These are phyloP conservation scores for Rhytidiadelphus loreus DNA, from an alignment of 225 moss, liverwort and hornwort genomes.

Conservation along the genomic window DNA sequence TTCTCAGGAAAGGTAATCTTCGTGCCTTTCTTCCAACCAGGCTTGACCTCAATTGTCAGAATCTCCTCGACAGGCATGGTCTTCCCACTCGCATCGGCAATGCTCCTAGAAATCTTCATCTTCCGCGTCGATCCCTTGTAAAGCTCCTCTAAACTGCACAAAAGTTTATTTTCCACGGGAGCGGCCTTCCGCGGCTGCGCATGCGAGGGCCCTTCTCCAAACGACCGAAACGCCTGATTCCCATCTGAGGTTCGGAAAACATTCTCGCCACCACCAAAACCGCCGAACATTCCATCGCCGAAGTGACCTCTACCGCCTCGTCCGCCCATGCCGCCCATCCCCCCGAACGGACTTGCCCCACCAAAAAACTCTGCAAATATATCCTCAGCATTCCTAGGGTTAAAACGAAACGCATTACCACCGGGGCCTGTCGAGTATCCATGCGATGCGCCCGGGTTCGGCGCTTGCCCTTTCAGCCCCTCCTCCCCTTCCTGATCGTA, in stretches of 20 bases:
- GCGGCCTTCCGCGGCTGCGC: constrained; percentile 85
- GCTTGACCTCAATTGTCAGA: constrained; percentile 97
- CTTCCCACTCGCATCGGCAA: constrained; percentile 88
- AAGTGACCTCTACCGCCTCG: constrained; percentile 25
- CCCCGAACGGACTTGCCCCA: constrained; percentile 33
- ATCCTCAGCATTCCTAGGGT: constrained; percentile 51
- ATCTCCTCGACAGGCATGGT: constrained; percentile 95
- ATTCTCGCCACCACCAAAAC: constrained; percentile 31
- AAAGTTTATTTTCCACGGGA: constrained; percentile 87
- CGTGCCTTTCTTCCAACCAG: constrained; percentile 98
- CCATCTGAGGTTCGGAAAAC: constrained; percentile 35
- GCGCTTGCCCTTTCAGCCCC: constrained; percentile 87
- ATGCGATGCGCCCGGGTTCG: constrained; percentile 40
- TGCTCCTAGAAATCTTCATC: constrained; percentile 99
- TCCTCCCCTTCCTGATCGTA: constrained; percentile 99
- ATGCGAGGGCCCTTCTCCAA: constrained; percentile 74
- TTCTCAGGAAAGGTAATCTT: constrained; percentile 99
- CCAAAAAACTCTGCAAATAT: constrained; percentile 59
- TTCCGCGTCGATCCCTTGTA: constrained; percentile 92
- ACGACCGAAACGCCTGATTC: constrained; percentile 68
- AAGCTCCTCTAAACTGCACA: constrained; percentile 92
- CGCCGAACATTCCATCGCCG: constrained; percentile 49
- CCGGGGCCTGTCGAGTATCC: constrained; percentile 17
- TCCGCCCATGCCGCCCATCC: constrained; percentile 21
- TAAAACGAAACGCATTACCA: constrained; percentile 39